phyloP scores from a whole-genome alignment of 192 early-diverging fungal genomes.

The Mortierella antarctica region DNA sequence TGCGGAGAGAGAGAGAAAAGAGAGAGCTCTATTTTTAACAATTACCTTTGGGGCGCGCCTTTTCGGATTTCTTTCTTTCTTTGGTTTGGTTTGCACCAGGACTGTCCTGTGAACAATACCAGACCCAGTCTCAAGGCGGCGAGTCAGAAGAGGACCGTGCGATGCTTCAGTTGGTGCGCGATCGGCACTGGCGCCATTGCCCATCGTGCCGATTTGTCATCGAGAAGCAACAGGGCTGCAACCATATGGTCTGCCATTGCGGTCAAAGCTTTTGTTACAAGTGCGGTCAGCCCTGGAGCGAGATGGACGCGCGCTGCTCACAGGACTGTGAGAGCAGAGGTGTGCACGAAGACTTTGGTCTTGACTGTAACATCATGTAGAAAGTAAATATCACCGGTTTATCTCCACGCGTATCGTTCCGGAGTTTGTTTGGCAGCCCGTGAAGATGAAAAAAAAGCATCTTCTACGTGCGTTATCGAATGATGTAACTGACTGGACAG shows the following conservation, averaged over 20 bases:
- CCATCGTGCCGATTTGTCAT: constrained; percentile 51
- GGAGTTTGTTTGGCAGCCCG: no score
- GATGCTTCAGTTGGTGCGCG: constrained; percentile 40
- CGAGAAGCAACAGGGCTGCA: constrained; percentile 47
- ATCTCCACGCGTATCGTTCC: no score
- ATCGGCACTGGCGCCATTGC: constrained; percentile 50
- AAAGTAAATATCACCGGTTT: not conserved
- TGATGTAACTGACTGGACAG: no score
- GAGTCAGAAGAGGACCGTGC: constrained; percentile 47
- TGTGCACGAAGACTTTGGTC: constrained; percentile 21
- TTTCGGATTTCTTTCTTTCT: not conserved
- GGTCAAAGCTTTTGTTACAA: constrained; percentile 51
- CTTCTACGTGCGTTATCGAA: no score
- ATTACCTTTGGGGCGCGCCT: not conserved
- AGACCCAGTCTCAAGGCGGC: constrained; percentile 19
- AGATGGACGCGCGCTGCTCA: constrained; percentile 43
- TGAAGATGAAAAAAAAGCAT: no score
- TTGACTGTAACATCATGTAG: constrained; percentile 52
- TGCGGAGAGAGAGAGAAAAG: not conserved
- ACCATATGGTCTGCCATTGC: constrained; percentile 53
- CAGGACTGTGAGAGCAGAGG: constrained; percentile 43
- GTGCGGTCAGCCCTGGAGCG: constrained; percentile 42
- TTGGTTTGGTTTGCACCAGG: constrained; percentile 7
- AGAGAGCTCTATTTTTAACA: not conserved
- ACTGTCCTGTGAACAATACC: constrained; percentile 38